Base-by-base conservation (phyloP, 169 alveolate genomes). In the Plasmodium berghei region DNA sequence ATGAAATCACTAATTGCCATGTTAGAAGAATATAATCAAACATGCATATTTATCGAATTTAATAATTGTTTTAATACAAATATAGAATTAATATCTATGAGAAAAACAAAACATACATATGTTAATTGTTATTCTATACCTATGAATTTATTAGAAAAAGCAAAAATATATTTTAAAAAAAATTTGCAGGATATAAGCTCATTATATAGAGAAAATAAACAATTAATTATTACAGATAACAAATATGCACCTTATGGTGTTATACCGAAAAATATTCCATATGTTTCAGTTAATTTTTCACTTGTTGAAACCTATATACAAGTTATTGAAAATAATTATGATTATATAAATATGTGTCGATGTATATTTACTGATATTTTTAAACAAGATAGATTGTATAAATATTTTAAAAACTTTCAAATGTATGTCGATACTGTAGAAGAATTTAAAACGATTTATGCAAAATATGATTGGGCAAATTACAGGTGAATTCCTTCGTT, bases 181-280 rank as follows among this genome's bases (percentile, higher is more conserved):
- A 86, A 86, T 86, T 10, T 86, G 59, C 77, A 86, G 46, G 91
- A 86, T 70, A 56, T 86, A 46, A 86, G 61, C 59, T 86, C 91
- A 45, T 46, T 86, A 54, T 86, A 86, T 86, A 86, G 91, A 86
- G 91, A 86, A 86, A 86, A 86, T 24, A 86, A 86, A 63, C 91
- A 86, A 54, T 86, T 86, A 86, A 86, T 86, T 40, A 61, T 86
- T 18, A 86, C 87, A 42, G 46, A 58, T n/a, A 69, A 62, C 71
- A 86, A 86, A 71, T 86, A 86, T 86, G 91, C 91, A 54, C 91
- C 91, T 63, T 86, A 86, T 28, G 72, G 72, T 71, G 69, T 86
- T 48, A 49, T 86, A 70, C 91, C 91, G 12, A 86, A 86, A 70
- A 71, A 86, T 59, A 86, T 86, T 26, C 91, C 91, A 48, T 86